phyloP scores from a whole-genome alignment of 805 yeast species.

The Ogataea ganodermae region DNA sequence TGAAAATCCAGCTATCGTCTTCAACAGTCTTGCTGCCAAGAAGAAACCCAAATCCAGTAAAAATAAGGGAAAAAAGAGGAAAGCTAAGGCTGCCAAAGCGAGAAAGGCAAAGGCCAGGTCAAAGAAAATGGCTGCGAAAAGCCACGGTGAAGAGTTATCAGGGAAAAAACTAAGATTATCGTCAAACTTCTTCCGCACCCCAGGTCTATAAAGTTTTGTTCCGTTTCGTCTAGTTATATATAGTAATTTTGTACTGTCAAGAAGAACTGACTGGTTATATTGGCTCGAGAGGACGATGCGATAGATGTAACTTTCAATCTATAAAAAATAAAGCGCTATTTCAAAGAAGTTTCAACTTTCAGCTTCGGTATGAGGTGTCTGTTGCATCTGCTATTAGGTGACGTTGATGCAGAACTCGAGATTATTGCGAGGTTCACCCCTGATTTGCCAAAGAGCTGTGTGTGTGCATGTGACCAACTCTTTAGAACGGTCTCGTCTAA shows the following conservation, averaged over 20 bases:
- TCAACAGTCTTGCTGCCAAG: constrained; percentile 3
- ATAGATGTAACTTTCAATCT: neutral
- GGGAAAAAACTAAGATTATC: constrained; percentile 22
- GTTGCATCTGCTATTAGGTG: neutral
- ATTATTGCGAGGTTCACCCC: constrained; percentile 10
- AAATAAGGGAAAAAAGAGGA: neutral
- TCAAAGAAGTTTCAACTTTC: neutral
- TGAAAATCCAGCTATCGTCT: neutral
- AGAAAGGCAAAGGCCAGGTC: constrained; percentile 8
- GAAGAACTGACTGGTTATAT: neutral
- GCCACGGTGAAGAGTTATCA: neutral
- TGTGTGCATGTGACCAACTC: constrained; percentile 7
- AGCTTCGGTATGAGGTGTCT: neutral
- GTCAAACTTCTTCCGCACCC: constrained; percentile 22
- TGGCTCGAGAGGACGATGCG: too few relatives aligned
- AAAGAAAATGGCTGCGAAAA: constrained; percentile 3
- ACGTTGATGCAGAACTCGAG: neutral
- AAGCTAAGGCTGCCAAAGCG: constrained; percentile 9
- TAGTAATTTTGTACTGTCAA: neutral
- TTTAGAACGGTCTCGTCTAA: neutral
- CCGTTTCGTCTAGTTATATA: neutral
- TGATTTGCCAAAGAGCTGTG: constrained; percentile 12
- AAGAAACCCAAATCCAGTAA: constrained; percentile 1
- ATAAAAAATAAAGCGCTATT: neutral
- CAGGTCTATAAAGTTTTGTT: neutral